Evolutionary conservation across 441 rosid species (phyloP), one percentile per base, ranked within the genome.

Genomic region (Gossypium trilobum): DNA sequence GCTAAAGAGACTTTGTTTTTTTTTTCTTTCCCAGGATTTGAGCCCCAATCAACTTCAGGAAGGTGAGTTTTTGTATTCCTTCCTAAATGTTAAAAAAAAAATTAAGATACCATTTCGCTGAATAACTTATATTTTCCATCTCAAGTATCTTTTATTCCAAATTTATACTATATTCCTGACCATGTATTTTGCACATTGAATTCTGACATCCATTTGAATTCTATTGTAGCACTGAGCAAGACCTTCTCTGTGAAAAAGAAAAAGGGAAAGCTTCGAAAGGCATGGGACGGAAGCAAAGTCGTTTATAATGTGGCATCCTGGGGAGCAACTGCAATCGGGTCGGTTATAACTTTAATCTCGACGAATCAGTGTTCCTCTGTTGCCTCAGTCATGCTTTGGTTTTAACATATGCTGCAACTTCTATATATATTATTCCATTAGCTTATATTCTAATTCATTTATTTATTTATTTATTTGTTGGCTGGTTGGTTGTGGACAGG

Each of bases 201-300:
- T 73, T 48, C 75, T 74, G 74, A 82, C 65, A 62, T 75, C 60
- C 46, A 19, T 63, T 44, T 73, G 66, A 79, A 65, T 61, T 78
- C 80, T 55, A 9, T 70, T 77, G 79, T 80, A 92, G 97, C 97
- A 64, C 93, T 94, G 61, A 78, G 92, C 85, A 94, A 88, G 82
- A 89, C 93, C 77, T 92, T 94, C 78, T 89, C 97, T 7, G 83
- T 83, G 10, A 92, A 88, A 78, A 90, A 85, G 86, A 83, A 87
- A 44, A 83, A 87, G 54, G 97, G 97, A 72, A 94, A 89, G 83
- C 91, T 94, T 75, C 91, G 88, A 17, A 94, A 87, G 86, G 98
- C 95, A n/a, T 94, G 95, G 98, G 97, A 94, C 27, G 98, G 98
- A 80, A 94, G 98, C 82, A 92, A 88, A 83, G 92, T 94, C 59